phyloP scores from a whole-genome alignment of 177 flowering plant genomes.

The Vitis hybrid region DNA sequence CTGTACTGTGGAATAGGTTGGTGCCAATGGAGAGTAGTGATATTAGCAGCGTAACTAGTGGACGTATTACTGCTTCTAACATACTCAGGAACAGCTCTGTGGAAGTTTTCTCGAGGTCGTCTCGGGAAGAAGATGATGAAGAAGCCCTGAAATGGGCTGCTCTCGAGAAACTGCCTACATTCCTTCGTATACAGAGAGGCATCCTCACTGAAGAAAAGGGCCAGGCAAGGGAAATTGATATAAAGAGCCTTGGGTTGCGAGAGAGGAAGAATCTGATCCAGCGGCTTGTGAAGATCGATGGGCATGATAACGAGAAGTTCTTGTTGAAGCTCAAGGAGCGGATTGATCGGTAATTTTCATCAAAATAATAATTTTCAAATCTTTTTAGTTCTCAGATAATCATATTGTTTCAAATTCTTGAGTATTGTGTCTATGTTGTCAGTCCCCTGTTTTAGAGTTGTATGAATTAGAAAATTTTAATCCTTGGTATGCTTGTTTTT shows the following conservation, averaged over 20 bases:
- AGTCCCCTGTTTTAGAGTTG: background rate
- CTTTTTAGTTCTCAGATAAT: no score
- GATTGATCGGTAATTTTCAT: conserved; percentile 28
- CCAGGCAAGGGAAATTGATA: conserved; percentile 20
- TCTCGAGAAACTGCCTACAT: conserved; percentile 39
- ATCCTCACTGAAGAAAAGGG: conserved; percentile 23
- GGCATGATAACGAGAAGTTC: conserved; percentile 44
- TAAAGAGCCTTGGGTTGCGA: conserved; percentile 17
- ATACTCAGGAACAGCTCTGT: no score
- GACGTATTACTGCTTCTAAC: no score
- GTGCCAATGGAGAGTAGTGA: no score
- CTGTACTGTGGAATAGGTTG: no score
- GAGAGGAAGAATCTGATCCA: conserved; percentile 30
- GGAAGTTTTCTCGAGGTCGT: conserved; percentile 26
- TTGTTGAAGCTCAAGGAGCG: conserved; percentile 35
- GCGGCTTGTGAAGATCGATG: conserved; percentile 30
- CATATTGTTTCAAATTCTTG: background rate
- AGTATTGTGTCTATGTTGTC: background rate
- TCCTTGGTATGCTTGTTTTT: no score
- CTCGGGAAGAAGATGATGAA: conserved; percentile 35
- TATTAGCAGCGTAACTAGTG: no score
- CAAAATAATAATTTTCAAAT: no score
- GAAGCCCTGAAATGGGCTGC: conserved; percentile 49
- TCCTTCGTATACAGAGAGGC: conserved; percentile 26
- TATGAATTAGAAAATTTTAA: no score